A percentile compares a stretch with the other conserved stretches of the same genome.
Conservation (phyloP, 371 early-diverging fungal species). For the Parasitella parasitica region DNA sequence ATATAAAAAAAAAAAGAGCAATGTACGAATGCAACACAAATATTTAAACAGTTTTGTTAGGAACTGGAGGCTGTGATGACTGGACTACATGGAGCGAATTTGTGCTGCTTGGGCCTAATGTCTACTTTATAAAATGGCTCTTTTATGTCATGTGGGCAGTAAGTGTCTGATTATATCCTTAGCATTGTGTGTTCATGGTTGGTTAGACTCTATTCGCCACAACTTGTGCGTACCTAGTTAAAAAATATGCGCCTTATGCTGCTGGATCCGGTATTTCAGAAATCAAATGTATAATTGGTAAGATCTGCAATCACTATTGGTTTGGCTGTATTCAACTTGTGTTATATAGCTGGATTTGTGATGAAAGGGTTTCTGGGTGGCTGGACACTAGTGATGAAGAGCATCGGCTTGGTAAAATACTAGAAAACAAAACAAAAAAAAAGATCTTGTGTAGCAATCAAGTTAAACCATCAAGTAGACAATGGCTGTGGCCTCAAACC, state of each 20-base stretch:
- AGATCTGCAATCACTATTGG: not conserved
- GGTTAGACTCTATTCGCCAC: conserved; percentile 62
- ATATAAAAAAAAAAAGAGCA: no score
- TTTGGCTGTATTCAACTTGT: no score
- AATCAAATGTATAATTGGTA: conserved; percentile 92
- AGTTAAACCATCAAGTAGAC: conserved; percentile 43
- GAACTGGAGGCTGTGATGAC: conserved; percentile 36
- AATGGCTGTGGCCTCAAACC: conserved; percentile 84
- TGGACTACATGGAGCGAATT: conserved; percentile 61
- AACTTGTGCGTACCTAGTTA: conserved; percentile 62
- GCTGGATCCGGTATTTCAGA: conserved; percentile 97
- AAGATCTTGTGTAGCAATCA: not conserved
- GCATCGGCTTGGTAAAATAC: conserved; percentile 67
- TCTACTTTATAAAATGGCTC: conserved; percentile 56
- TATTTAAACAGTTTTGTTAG: no score
- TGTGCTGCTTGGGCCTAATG: conserved; percentile 37
- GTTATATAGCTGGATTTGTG: conserved; percentile 87
- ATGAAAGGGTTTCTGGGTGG: conserved; percentile 88
- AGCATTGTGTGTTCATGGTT: not conserved
- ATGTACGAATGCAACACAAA: no score
- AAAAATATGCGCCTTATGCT: conserved; percentile 79
- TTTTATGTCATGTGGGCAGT: conserved; percentile 64
- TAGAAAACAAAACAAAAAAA: not conserved
- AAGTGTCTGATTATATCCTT: conserved; percentile 20
- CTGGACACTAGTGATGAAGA: conserved; percentile 88